These are phyloP conservation scores for Hypoxylon fuscum DNA, from an alignment of 495 filamentous ascomycete species.

Conservation along the genomic window DNA sequence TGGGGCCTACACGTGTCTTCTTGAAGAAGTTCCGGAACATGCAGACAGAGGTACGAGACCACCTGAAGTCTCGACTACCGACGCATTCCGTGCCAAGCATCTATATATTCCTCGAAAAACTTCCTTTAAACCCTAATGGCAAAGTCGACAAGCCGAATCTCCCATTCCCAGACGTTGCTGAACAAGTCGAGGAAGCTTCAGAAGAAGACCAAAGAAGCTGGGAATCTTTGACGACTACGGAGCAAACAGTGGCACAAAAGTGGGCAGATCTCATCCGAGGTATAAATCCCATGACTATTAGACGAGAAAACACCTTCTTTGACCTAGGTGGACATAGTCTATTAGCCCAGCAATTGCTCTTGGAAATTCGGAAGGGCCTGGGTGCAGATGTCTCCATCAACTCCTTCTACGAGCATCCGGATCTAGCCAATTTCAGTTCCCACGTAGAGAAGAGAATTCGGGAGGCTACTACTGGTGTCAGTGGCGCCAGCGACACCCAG, in stretches of 20 bases:
- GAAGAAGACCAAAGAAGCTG: conserved; percentile 75
- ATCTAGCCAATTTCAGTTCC: conserved; percentile 73
- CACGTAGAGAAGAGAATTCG: conserved; percentile 68
- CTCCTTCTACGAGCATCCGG: conserved; percentile 78
- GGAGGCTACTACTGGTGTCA: conserved; percentile 45
- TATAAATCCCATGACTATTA: conserved; percentile 67
- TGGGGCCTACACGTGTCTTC: conserved; percentile 53
- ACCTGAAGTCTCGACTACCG: conserved; percentile 79
- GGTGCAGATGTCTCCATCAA: conserved; percentile 77
- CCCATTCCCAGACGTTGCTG: conserved; percentile 84
- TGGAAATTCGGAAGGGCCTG: conserved; percentile 68
- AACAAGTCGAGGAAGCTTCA: conserved; percentile 61
- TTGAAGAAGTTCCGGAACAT: conserved; percentile 72
- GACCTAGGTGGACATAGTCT: conserved; percentile 90
- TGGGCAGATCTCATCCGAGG: conserved; percentile 62
- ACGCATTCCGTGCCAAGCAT: conserved; percentile 81
- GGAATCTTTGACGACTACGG: conserved; percentile 61
- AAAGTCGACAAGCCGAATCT: conserved; percentile 92
- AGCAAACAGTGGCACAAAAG: conserved; percentile 46
- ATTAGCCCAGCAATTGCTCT: conserved; percentile 84
- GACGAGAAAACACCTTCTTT: conserved; percentile 78
- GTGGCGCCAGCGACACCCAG: conserved; percentile 49
- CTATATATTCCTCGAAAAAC: conserved; percentile 78
- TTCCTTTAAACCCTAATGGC: conserved; percentile 94
- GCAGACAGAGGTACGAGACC: conserved; percentile 76